Evolutionary conservation across 352 stramenopile genomes (phyloP), one percentile per base, ranked within the genome.

Genomic region (Globisporangium spiculum): DNA sequence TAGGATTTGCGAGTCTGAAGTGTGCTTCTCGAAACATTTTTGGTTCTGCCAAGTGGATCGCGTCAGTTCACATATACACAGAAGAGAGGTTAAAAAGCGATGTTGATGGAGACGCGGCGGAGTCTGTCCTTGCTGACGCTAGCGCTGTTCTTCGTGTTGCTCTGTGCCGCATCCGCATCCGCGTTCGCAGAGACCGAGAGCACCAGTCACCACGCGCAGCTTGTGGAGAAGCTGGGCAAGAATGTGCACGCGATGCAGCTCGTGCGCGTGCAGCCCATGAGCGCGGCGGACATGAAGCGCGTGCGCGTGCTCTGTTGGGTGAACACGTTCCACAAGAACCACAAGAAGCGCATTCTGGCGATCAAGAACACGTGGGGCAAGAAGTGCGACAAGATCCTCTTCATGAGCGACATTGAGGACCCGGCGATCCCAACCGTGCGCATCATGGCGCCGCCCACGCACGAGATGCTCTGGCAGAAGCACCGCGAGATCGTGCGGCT

Each of bases 321-420:
- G 32, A 93, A 92, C 77, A 96, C 86, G 68, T 93, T 86, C 66
- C 81, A 94, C 72, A 75, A 71, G 50, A 94, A 92, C 73, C 88
- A 96, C 78, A 66, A 73, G 24, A 70, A 68, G 60, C 83, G 86
- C 14, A 56, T 94, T 53, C 73, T 30, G 24, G 69, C 86, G 24
- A 94, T 96, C 67, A 84, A 93, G 71, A 67, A 67, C 41, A 94
- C 86, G 66, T 96, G 88, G 88, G 88, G 86, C 24, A 69, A 65
- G 2, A 88, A 89, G 59, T 96, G 88, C 66, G 88, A 94, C 73
- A 94, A 94, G 76, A 69, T 96, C n/a, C 60, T 96, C 1, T 94
- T 96, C 68, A 94, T 96, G 84, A 96, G 88, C 65, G 80, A 96
- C 71, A 57, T 81, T 5, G 82, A 93, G 70, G 86, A 96, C 62